Base-by-base conservation (phyloP, 345 rosid genomes). In the Ailanthus altissimus region DNA sequence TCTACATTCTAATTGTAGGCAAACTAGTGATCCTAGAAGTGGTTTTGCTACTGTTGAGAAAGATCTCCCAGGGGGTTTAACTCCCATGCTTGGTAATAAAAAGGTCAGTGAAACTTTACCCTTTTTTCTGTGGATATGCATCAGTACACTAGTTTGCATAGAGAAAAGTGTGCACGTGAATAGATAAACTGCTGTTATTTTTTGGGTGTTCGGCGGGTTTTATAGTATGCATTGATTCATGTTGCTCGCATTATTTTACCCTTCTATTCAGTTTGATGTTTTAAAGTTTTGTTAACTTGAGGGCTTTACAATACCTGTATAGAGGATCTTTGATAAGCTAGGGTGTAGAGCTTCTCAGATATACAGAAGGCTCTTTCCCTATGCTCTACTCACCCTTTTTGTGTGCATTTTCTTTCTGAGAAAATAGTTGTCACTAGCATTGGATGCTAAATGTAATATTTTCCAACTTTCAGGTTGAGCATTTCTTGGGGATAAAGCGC, bases 71-170 rank as follows among this genome's bases (percentile, higher is more conserved):
- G 98, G 98, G 70, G 85, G 91, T 73, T 84, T 93, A 81, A 94
- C 98, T 32, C 97, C 97, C 18, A 93, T 94, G 98, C 97, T 94
- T 56, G 98, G 98, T 67, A 93, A 90, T 83, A 88, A 85, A 83
- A 93, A 94, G 97, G 98, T 88, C 73, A 85, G 89, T 79, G 63
- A 50, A 64, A 40, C 45, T 61, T 66, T 59, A 54, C 26, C 12
- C 45, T 76, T 63, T 32, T 32, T 32, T 3, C 8, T 73, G 62
- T 21, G 49, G 16, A 61, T 59, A 61, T 57, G 13, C 10, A 58
- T 74, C 51, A 12, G 38, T 56, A 26, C 6, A 8, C 59, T 50
- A 25, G 5, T 40, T 6, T n/a, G 49, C 16, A 21, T 28, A 23
- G 49, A 46, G 28, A 60, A 20, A 60, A 25, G 46, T 51, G 14